phyloP scores from a whole-genome alignment of 768 basidiomycete species.

The Kwoniella mangroviensis region DNA sequence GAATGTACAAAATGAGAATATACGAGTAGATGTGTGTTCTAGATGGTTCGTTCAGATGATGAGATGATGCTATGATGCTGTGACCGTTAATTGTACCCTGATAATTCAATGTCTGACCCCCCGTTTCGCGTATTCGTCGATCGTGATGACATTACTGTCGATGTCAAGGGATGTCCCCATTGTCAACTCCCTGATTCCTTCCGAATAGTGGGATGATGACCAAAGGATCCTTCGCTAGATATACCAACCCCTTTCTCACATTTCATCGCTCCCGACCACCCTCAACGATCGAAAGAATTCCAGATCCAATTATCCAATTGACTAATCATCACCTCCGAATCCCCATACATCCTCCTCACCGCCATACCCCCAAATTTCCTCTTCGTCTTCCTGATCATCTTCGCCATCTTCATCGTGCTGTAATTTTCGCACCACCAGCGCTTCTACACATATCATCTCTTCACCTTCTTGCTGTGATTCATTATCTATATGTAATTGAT shows the following conservation, averaged over 20 bases:
- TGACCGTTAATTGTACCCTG: not conserved
- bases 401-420: conserved; percentile 27
- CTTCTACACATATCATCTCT: conserved; percentile 55
- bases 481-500: not conserved
- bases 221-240: no score
- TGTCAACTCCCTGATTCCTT: no score
- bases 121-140: not conserved
- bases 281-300: not conserved
- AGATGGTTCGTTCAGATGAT: not conserved
- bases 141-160: no score
- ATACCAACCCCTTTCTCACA: no score
- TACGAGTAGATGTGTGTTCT: not conserved
- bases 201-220: no score
- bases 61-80: not conserved
- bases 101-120: not conserved
- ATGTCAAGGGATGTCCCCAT: not conserved
- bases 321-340: conserved; percentile 44
- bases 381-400: conserved; percentile 22
- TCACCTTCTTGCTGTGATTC: conserved; percentile 14
- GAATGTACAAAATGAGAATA: not conserved
- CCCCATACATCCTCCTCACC: conserved; percentile 49
- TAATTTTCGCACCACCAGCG: conserved; percentile 52
- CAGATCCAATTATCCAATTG: not conserved
- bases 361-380: conserved; percentile 31
- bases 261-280: no score